Base-by-base conservation (phyloP, 129 eudicot genomes). In the Centaurea solstitialis region DNA sequence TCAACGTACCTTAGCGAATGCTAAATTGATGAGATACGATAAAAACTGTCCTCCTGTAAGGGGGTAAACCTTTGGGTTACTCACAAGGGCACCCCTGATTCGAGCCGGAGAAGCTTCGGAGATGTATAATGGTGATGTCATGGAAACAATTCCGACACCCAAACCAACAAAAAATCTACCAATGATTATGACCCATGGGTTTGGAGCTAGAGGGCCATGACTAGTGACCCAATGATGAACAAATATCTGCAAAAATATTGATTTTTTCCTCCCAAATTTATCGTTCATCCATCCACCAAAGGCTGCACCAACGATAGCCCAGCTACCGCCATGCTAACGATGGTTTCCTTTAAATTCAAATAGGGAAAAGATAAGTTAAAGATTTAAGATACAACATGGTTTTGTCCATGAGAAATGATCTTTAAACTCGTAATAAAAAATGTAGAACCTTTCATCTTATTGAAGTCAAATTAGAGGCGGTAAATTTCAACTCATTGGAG, bases 111-210 rank as follows among this genome's bases (percentile, higher is more conserved):
- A 92, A 26, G 93, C 87, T 86, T 92, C 97, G 0, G 94, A 90
- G 23, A 92, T 92, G 70, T 92, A 92, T 33, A 92, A 84, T 0
- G 97, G 94, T 5, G 94, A 67, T n/a, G 97, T 92, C 92, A 92
- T 90, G 69, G 97, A 92, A 0, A 93, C 97, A 88, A 92, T 90
- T 33, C 97, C 97, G 4, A 90, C 93, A 41, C 94, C 97, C 26
- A 90, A 75, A 47, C 94, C 97, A 9, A 90, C 91, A 68, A 92
- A 87, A 20, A 92, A 11, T 81, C 97, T 66, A 57, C 97, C 97
- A 8, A 87, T 4, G 8, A 92, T 92, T 70, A 92, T 88, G 79
- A 90, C 78, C 90, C 89, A 86, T 1, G 95, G 95, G n/a, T 40
- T 79, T 5, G 85, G 87, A 76, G 93, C 84, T 22, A 70, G 28